phyloP scores from a whole-genome alignment of 495 filamentous ascomycete species.

The Pseudevernia furfuracea region DNA sequence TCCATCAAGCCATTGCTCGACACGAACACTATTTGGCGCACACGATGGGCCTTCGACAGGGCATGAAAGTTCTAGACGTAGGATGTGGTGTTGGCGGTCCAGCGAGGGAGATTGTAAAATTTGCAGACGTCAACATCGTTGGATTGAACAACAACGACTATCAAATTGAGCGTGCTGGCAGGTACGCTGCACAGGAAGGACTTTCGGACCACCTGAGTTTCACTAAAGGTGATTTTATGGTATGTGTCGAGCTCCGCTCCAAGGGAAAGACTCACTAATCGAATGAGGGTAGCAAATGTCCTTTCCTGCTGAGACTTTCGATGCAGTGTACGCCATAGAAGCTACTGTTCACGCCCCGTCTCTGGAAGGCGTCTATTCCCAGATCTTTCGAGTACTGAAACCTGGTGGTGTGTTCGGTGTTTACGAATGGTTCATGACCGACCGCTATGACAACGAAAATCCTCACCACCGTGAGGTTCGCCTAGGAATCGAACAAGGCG shows the following conservation, averaged over 20 bases:
- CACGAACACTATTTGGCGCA: conserved; percentile 98
- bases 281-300: conserved; percentile 73
- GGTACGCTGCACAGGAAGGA: conserved; percentile 75
- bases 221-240: conserved; percentile 97
- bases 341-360: conserved; percentile 93
- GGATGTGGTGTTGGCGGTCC: conserved; percentile 97
- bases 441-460: conserved; percentile 86
- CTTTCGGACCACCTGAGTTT: conserved; percentile 76
- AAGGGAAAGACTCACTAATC: neutral
- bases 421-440: conserved; percentile 99
- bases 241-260: conserved; percentile 29
- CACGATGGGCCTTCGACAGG: conserved; percentile 74
- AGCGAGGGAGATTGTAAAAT: conserved; percentile 95
- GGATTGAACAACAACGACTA: conserved; percentile 99
- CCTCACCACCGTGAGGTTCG: conserved; percentile 82
- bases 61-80: conserved; percentile 90
- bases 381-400: conserved; percentile 94
- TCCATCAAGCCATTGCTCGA: conserved; percentile 88
- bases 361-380: conserved; percentile 87
- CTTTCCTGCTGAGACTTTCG: conserved; percentile 85
- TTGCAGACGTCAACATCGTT: conserved; percentile 80
- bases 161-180: conserved; percentile 90
- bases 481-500: conserved; percentile 90
- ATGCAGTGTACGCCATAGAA: conserved; percentile 97
- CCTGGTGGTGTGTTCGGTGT: conserved; percentile 94